Base-by-base conservation (phyloP, 441 rosid genomes). In the Populus tomentosa region DNA sequence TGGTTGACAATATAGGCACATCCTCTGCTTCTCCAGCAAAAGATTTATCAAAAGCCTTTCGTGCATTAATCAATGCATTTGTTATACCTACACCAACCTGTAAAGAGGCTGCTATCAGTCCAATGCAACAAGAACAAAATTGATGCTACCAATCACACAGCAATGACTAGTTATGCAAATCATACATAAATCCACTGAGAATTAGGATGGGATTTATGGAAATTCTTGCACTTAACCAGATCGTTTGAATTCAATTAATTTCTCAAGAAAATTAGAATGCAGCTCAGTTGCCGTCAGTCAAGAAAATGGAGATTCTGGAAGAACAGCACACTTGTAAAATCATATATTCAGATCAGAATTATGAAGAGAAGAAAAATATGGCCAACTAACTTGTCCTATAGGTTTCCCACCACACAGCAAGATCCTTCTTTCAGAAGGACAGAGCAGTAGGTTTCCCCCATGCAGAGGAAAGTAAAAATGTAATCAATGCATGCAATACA, bases 61-160 rank as follows among this genome's bases (percentile, higher is more conserved):
- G 77, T 78, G 92, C 89, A 79, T 91, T 91, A 70, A 95, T 95
- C 80, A 90, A 80, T 35, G 82, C 84, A 81, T 95, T 95, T 46
- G 99, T 95, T 56, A 91, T 78, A 35, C 90, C 96, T n/a, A 96
- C 93, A 35, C 99, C 99, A 83, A 95, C 86, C 99, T 95, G 78
- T 65, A 82, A 81, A 66, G 26, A 7, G 59, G 21, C 32, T 42
- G 11, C 9, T 9, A 26, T 80, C 65, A 76, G 67, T 78, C 50
- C 62, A 63, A 76, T 40, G 67, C 24, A 28, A n/a, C 33, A 36
- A 50, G 26, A 71, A 35, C 56, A 36, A 35, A 75, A 72, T 26
- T 63, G 46, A 67, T 21, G 28, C 35, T n/a, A 72, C 32, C 9
- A 73, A 69, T 14, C 65, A 42, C 26, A 59, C 42, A 26, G n/a